These are phyloP conservation scores for Blastocystis sp. DNA, from an alignment of 352 stramenopile genomes.

Conservation along the genomic window DNA sequence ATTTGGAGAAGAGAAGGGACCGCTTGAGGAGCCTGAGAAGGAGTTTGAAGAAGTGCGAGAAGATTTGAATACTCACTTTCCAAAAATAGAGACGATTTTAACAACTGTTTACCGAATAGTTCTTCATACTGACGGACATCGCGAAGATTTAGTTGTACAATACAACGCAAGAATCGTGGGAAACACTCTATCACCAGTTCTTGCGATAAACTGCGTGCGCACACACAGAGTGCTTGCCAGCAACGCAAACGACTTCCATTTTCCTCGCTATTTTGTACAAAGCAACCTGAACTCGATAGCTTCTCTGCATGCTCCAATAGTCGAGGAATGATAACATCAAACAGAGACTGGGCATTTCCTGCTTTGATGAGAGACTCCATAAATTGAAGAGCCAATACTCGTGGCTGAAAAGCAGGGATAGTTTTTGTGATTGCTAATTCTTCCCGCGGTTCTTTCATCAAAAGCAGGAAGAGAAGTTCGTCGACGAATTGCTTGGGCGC, in stretches of 20 bases:
- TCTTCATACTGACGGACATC: conserved; percentile 30
- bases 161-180: background rate
- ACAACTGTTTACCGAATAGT: background rate
- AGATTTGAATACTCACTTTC: background rate
- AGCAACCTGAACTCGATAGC: background rate
- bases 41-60: background rate
- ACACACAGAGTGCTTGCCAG: conserved; percentile 27
- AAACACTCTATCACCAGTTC: background rate
- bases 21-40: background rate
- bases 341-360: background rate
- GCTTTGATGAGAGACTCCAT: background rate
- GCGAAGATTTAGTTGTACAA: background rate
- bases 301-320: background rate
- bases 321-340: background rate
- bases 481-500: background rate
- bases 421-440: background rate
- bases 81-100: background rate
- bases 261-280: conserved; percentile 51
- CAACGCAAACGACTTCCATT: conserved; percentile 8
- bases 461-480: background rate
- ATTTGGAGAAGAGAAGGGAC: background rate
- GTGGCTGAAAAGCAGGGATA: background rate
- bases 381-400: background rate
- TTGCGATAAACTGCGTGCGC: background rate
- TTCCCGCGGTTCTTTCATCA: conserved; percentile 35